Conservation (phyloP, 2,329 filamentous ascomycete genomes). For the Orbilia quercus region DNA sequence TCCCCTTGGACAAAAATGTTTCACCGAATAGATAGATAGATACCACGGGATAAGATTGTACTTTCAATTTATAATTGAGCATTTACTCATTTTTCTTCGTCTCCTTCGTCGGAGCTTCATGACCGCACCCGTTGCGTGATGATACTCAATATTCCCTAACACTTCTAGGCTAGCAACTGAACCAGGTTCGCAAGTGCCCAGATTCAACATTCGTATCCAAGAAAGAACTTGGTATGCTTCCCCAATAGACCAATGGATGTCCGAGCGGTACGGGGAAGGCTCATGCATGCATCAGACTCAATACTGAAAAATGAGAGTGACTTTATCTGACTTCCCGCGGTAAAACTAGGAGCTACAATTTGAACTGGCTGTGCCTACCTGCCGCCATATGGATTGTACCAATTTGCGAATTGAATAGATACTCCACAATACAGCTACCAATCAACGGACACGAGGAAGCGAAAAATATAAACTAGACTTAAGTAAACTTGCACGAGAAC, state of each 20-base stretch:
- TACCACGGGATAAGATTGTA: conserved; percentile 1
- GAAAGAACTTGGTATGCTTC: neutral
- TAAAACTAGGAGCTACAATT: neutral
- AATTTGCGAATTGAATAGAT: neutral
- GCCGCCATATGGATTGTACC: neutral
- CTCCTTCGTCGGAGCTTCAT: neutral
- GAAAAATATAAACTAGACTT: conserved; percentile 4
- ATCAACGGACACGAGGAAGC: neutral
- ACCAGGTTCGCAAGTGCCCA: conserved; percentile 26
- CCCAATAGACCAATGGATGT: neutral
- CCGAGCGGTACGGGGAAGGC: neutral
- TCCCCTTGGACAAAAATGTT: neutral
- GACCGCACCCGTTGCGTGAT: no score
- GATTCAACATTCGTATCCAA: neutral
- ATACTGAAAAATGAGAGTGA: conserved; percentile 23
- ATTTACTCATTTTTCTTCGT: neutral
- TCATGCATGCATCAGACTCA: neutral
- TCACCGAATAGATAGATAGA: conserved; percentile 28
- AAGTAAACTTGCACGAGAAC: conserved; percentile 29
- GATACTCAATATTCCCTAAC: no score
- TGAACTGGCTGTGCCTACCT: neutral
- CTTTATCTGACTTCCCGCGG: neutral
- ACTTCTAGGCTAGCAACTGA: no score
- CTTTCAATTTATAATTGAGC: neutral
- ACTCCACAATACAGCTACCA: neutral